Percentiles rank a stretch among this genome's conserved stretches.
Conservation (phyloP, 306 rosid species). For the Vigna reflexopilosa region DNA sequence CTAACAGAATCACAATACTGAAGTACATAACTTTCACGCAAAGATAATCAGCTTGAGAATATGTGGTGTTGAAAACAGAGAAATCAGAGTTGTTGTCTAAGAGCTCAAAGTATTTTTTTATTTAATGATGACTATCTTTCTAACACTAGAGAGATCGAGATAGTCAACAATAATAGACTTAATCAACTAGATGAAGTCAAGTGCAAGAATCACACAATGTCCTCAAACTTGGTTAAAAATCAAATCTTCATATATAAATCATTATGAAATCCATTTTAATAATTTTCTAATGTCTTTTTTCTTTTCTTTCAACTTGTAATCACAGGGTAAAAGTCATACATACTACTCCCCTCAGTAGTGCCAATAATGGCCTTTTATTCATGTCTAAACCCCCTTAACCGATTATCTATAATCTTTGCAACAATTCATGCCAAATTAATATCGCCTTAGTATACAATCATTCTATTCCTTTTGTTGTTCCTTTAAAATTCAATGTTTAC, state of each 20-base stretch:
- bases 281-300: neutral
- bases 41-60: neutral
- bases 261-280: neutral
- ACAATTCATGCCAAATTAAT: neutral
- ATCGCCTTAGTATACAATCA: neutral
- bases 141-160: constrained; percentile 10
- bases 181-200: neutral
- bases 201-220: neutral
- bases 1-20: neutral
- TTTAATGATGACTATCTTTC: neutral
- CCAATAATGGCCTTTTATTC: neutral
- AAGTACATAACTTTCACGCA: constrained; percentile 11
- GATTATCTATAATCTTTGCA: neutral
- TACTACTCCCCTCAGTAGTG: neutral
- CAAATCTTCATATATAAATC: neutral
- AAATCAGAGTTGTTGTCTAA: constrained; percentile 11
- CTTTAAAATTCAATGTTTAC: neutral
- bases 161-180: neutral
- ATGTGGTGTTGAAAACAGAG: neutral
- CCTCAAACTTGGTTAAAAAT: neutral
- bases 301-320: neutral
- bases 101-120: constrained; percentile 12
- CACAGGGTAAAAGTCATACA: neutral
- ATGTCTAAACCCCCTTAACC: neutral
- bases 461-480: neutral